A percentile compares a stretch with the other conserved stretches of the same genome.
These are phyloP conservation scores for Arthroderma uncinatum DNA, from an alignment of 2,329 filamentous ascomycete species.

Conservation along the genomic window DNA sequence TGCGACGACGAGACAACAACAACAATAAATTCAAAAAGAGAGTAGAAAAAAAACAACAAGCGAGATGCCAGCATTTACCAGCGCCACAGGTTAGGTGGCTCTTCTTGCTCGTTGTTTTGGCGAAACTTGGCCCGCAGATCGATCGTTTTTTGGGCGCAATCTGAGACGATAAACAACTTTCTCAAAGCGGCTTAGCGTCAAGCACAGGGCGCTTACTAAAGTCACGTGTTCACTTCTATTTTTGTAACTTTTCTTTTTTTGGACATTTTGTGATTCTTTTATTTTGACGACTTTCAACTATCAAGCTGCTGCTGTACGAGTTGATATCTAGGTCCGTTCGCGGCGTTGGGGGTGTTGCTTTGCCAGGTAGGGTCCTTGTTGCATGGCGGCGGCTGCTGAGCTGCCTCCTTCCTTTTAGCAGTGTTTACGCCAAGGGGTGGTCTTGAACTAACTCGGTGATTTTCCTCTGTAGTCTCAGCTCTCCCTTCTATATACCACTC, in stretches of 20 bases:
- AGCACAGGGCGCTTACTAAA: neutral
- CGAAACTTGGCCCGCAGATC: neutral
- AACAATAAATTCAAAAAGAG: neutral
- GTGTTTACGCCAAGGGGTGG: too few species aligned
- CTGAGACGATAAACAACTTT: neutral
- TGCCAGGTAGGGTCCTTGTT: too few species aligned
- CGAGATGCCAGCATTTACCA: neutral
- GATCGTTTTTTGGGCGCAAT: neutral
- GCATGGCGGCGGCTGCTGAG: too few species aligned
- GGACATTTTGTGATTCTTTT: neutral
- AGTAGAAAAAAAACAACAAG: neutral
- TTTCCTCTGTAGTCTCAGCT: neutral
- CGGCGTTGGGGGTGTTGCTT: neutral
- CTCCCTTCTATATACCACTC: neutral
- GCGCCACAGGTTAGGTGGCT: neutral
- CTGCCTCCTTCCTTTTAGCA: too few species aligned
- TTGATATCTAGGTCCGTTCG: neutral
- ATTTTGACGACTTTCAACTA: neutral
- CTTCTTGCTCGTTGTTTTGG: neutral
- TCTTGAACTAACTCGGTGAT: too few species aligned
- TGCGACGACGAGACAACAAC: neutral
- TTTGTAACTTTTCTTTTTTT: neutral
- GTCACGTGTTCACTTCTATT: neutral
- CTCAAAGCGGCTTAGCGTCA: neutral
- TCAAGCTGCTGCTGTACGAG: too few species aligned